These are phyloP conservation scores for Diphasiastrum complanatum DNA, from an alignment of 83 land plant species.

Conservation along the genomic window DNA sequence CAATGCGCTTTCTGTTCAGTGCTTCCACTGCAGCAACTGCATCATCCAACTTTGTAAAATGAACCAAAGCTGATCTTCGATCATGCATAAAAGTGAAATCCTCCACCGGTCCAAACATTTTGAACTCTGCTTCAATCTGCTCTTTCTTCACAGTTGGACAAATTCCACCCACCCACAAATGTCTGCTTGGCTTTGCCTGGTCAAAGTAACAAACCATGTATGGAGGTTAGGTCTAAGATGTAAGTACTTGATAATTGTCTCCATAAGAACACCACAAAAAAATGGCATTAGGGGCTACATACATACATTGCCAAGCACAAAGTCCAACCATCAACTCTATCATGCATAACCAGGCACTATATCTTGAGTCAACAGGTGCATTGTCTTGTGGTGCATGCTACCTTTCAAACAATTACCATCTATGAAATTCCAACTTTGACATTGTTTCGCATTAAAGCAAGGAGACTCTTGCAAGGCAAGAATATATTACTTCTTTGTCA, in stretches of 20 bases:
- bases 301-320: no score
- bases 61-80: slow-evolving; percentile 65
- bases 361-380: no score
- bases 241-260: no score
- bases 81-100: slow-evolving; percentile 68
- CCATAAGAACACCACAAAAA: background rate
- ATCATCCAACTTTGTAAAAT: slow-evolving; percentile 59
- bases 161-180: slow-evolving; percentile 88
- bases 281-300: no score
- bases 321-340: background rate
- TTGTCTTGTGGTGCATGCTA: no score
- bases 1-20: slow-evolving; percentile 62
- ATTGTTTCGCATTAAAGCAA: no score
- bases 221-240: no score
- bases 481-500: no score
- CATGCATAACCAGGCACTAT: no score
- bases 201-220: background rate
- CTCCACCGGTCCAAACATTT: slow-evolving; percentile 65
- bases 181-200: slow-evolving; percentile 75
- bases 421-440: no score
- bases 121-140: slow-evolving; percentile 67
- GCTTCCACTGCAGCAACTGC: slow-evolving; percentile 72
- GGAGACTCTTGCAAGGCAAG: no score
- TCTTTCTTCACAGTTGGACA: slow-evolving; percentile 55
- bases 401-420: no score